Evolutionary conservation across 2,329 filamentous ascomycete genomes (phyloP), one percentile per base, ranked within the genome.

Genomic region (Ilyonectria sp.): DNA sequence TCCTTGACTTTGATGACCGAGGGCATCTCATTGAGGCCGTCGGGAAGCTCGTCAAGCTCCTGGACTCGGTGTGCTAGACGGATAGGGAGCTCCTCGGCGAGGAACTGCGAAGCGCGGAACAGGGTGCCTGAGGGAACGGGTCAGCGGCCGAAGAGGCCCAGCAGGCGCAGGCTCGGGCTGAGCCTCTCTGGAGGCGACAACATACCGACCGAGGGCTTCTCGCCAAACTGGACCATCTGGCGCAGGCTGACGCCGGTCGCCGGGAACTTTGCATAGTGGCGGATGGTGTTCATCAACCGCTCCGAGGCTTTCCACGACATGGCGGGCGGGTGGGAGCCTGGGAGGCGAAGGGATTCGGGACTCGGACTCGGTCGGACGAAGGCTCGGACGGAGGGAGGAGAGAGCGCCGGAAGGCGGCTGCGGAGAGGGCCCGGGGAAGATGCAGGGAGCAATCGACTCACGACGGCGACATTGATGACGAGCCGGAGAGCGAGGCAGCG

Each of bases 151-250:
- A 97, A 82, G 97, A 94, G 75, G 94, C 94, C 43, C 67, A 97
- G 86, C 54, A 94, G 92, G 78, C 97, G 97, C 50, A 35, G 50
- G 50, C 50, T 53, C 50, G 50, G 50, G 50, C 31, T 53, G 72
- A 94, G 94, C 35, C 97, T 89, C 85, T 97, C 94, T 85, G 97
- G 94, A 74, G 93, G 94, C 64, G 97, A 89, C 82, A 97, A 97
- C 84, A 77, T 86, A 96, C 94, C 94, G 76, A 91, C 93, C 17
- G 95, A 98, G 60, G 95, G 95, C 81, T 91, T 93, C 85, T 97
- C 94, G 79, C 95, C 95, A 82, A 98, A 98, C 82, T 98, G 95
- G 66, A 98, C 95, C 96, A 99, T 99, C 87, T 99, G 96, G 81
- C 96, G 90, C 82, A 99, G 87, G 80, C 95, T 98, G 77, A 97